Evolutionary conservation across 345 rosid species (phyloP), one percentile per base, ranked within the genome.

Genomic region (Dipteronia sinensis): DNA sequence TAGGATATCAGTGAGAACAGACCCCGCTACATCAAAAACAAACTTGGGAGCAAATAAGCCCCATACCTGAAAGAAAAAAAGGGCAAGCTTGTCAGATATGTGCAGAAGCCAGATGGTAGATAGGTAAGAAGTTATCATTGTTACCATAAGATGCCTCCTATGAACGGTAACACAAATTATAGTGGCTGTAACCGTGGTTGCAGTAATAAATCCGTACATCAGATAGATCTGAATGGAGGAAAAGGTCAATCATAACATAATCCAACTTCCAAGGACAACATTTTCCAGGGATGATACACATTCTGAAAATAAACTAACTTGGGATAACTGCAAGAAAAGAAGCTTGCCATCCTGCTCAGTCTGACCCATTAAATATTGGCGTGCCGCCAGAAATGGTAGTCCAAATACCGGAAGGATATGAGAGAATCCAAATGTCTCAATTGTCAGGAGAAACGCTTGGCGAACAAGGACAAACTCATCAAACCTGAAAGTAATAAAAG

Each of bases 31-130:
- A 77, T 91, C 97, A 64, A 94, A 96, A 47, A 90, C 99, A 77
- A 94, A 90, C 84, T 96, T 92, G 0, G 97, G 99, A 70, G 97
- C 97, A 83, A 96, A 96, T 75, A 94, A 77, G 61, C 97, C 97
- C 99, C 99, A 91, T 23, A 95, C 99, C 97, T 92, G 97, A 82
- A 82, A 84, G 49, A n/a, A 65, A n/a, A 51, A 31, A 47, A 31
- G 71, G 13, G 20, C 70, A 20, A 47, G n/a, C 34, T 10, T 72
- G 46, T 29, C 49, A 72, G 10, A 34, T 6, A 44, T 29, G 34
- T 9, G 10, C 44, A 53, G 3, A 44, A 42, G 59, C 11, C 0
- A n/a, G 27, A 65, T 12, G 25, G 29, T 55, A 16, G 15, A 11
- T 22, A 29, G 46, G 27, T 3, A 2, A 25, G 3, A 27, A 58